Evolutionary conservation across 2,329 filamentous ascomycete genomes (phyloP).

Genomic region (Aureobasidium musti): DNA sequence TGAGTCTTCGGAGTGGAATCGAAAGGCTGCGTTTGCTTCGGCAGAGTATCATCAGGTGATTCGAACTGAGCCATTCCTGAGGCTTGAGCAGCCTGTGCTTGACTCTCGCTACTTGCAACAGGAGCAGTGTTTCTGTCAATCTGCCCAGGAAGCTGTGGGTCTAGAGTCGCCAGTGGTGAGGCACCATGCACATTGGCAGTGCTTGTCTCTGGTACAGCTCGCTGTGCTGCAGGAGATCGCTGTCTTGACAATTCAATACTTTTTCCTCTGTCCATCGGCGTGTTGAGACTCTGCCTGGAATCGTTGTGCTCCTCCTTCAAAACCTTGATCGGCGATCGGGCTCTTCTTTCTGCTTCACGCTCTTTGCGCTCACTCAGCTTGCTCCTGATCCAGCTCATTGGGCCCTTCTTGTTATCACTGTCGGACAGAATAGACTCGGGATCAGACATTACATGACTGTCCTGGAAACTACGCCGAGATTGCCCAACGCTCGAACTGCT

Average conservation of each 20-base stretch:
- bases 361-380: constrained; percentile 63
- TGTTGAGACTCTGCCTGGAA: constrained; percentile 45
- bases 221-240: constrained; percentile 10
- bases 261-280: constrained; percentile 19
- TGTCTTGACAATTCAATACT: constrained; percentile 25
- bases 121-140: not conserved
- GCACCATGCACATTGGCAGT: constrained; percentile 14
- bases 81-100: not conserved
- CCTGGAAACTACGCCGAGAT: constrained; percentile 24
- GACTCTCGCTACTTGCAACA: constrained; percentile 4
- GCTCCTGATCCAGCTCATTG: constrained; percentile 65
- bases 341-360: constrained; percentile 53
- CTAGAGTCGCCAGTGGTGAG: not conserved
- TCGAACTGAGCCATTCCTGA: not conserved
- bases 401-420: constrained; percentile 48
- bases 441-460: constrained; percentile 20
- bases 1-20: constrained; percentile 8
- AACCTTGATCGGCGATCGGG: constrained; percentile 45
- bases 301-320: constrained; percentile 37
- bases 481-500: constrained; percentile 23
- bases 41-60: not conserved
- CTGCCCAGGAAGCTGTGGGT: constrained; percentile 3
- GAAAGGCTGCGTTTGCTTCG: constrained; percentile 1
- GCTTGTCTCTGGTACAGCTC: not conserved
- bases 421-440: constrained; percentile 29